Conservation (phyloP, 2,329 filamentous ascomycete genomes). For the Neofusicoccum ribis region DNA sequence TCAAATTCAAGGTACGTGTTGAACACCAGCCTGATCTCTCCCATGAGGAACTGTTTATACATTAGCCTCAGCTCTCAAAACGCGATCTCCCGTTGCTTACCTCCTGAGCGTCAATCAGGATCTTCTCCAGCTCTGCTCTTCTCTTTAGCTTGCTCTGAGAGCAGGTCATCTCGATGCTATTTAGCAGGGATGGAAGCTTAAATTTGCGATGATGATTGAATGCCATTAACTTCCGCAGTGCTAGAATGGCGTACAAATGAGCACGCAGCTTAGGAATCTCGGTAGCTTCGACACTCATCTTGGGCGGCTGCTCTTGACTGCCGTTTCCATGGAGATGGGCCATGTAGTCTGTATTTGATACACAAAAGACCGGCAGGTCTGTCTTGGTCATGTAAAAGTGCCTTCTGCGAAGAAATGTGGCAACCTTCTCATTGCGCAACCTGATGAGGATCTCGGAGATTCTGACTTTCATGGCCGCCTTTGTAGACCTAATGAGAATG, state of each 20-base stretch:
- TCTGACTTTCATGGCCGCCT: too few relatives aligned
- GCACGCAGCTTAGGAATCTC: constrained; percentile 24
- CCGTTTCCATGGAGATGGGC: constrained; percentile 20
- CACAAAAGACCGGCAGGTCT: constrained; percentile 24
- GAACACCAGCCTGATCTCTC: too few relatives aligned
- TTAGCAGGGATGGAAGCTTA: constrained; percentile 21
- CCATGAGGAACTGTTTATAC: too few relatives aligned
- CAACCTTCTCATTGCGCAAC: constrained; percentile 23
- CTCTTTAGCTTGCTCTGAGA: constrained; percentile 23
- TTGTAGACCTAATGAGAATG: too few relatives aligned
- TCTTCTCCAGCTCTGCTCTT: constrained; percentile 21
- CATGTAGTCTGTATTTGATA: constrained; percentile 27
- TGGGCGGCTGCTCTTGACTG: not conserved
- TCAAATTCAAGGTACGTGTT: too few relatives aligned
- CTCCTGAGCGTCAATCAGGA: not conserved
- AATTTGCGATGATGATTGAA: constrained; percentile 19
- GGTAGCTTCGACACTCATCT: constrained; percentile 23
- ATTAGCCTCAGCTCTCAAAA: too few relatives aligned
- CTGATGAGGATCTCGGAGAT: not conserved
- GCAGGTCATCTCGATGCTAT: constrained; percentile 25
- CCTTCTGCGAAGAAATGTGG: not conserved
- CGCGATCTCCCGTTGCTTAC: not conserved
- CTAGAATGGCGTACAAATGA: constrained; percentile 23
- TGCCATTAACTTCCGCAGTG: constrained; percentile 19
- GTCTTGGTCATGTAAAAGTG: constrained; percentile 21